A percentile compares a stretch with the other conserved stretches of the same genome.
These are phyloP conservation scores for Cryptosporidium parvum DNA, from an alignment of 169 alveolate genomes.

Conservation along the genomic window DNA sequence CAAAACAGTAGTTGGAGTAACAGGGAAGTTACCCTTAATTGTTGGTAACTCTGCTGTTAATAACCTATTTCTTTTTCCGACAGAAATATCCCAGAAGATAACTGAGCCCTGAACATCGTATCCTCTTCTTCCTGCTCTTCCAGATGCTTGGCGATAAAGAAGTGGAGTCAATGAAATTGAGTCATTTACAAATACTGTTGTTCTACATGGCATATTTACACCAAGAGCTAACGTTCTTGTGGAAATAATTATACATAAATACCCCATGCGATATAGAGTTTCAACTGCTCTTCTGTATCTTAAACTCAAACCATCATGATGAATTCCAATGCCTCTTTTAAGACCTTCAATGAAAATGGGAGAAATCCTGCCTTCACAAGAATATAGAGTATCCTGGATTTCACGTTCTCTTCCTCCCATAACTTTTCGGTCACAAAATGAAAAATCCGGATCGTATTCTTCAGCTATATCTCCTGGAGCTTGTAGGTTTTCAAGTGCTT, in stretches of 20 bases:
- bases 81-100: conserved; percentile 89
- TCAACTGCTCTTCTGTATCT: conserved; percentile 84
- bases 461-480: conserved; percentile 89
- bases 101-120: conserved; percentile 92
- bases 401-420: conserved; percentile 80
- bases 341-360: conserved; percentile 85
- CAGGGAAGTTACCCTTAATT: conserved; percentile 80
- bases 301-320: conserved; percentile 89
- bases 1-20: conserved; percentile 68
- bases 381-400: conserved; percentile 24
- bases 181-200: conserved; percentile 89
- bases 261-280: conserved; percentile 88
- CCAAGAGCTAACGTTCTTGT: conserved; percentile 92
- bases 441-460: conserved; percentile 89
- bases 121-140: conserved; percentile 94
- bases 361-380: conserved; percentile 73
- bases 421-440: conserved; percentile 83
- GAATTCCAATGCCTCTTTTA: conserved; percentile 92
- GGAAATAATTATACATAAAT: conserved; percentile 86
- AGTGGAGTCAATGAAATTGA: conserved; percentile 87
- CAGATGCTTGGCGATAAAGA: conserved; percentile 92
- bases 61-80: conserved; percentile 84
- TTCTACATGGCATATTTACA: conserved; percentile 92
- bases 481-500: conserved; percentile 80
- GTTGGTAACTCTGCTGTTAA: conserved; percentile 85